Evolutionary conservation across 2,329 filamentous ascomycete genomes (phyloP).

Genomic region (Cadophora sp.): DNA sequence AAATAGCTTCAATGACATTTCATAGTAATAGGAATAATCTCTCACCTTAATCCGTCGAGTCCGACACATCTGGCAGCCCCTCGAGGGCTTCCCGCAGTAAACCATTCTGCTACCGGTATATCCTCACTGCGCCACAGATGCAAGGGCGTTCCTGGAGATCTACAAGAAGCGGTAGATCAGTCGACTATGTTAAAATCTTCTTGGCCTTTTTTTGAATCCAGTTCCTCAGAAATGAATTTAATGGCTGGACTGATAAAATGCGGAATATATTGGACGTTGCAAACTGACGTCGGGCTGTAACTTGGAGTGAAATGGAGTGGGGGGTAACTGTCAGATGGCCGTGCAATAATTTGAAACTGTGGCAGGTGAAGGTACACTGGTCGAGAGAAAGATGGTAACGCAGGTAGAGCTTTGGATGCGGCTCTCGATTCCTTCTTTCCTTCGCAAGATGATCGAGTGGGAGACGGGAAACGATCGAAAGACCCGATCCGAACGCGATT

Average conservation of each 20-base stretch:
- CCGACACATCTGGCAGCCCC: slow-evolving; percentile 77
- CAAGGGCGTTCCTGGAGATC: slow-evolving; percentile 12
- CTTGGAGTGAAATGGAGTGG: slow-evolving; percentile 1
- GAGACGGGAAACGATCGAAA: slow-evolving; percentile 16
- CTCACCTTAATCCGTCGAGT: slow-evolving; percentile 75
- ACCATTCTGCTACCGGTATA: slow-evolving; percentile 56
- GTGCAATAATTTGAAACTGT: slow-evolving; percentile 33
- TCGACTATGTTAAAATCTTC: neutral
- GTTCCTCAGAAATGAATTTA: slow-evolving; percentile 8
- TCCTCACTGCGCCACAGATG: neutral
- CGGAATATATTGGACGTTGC: slow-evolving; percentile 23
- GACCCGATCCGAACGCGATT: neutral
- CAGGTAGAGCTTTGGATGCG: neutral
- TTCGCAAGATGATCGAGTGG: slow-evolving; percentile 19
- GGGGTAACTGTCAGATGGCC: slow-evolving; percentile 23
- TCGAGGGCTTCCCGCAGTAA: slow-evolving; percentile 69
- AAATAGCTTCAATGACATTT: neutral
- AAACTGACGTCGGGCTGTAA: slow-evolving; percentile 20
- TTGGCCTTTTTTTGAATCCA: neutral
- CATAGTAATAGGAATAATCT: neutral
- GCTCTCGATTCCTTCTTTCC: neutral
- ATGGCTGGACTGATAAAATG: neutral
- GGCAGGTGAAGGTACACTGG: slow-evolving; percentile 27
- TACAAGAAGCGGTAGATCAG: slow-evolving; percentile 4
- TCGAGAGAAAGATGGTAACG: neutral